Conservation (phyloP, 805 yeast genomes). For the Ogataea salicorniae region DNA sequence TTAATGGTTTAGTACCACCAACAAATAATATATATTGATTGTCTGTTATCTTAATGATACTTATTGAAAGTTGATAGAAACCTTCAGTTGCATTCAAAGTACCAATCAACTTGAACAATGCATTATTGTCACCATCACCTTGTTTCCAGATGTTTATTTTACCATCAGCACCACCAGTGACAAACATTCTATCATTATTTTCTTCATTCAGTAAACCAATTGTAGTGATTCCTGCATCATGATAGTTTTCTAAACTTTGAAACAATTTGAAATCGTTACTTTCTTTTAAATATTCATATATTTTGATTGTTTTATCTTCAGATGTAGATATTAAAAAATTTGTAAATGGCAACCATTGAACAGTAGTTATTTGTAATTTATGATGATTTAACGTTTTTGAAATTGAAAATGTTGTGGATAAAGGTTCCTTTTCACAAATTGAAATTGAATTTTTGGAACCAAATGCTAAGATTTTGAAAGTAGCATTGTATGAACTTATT, state of each 20-base stretch:
- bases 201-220: conserved; percentile 35
- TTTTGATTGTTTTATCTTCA: conserved; percentile 57
- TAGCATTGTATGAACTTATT: conserved; percentile 46
- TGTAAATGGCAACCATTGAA: conserved; percentile 47
- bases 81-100: conserved; percentile 36
- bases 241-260: conserved; percentile 33
- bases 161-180: conserved; percentile 65
- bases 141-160: conserved; percentile 46
- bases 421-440: conserved; percentile 55
- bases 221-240: conserved; percentile 49
- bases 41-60: conserved; percentile 28
- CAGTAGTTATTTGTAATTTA: conserved; percentile 58
- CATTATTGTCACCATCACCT: conserved; percentile 8
- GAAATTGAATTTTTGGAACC: conserved; percentile 69
- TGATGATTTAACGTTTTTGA: conserved; percentile 56
- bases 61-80: conserved; percentile 44
- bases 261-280: conserved; percentile 24
- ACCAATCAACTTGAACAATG: conserved; percentile 25
- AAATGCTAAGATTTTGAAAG: conserved; percentile 48
- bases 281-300: conserved; percentile 45
- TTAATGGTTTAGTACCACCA: conserved; percentile 62
- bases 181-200: conserved; percentile 33
- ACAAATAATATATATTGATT: conserved; percentile 48
- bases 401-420: conserved; percentile 40
- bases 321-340: conserved; percentile 52